A percentile compares a stretch with the other conserved stretches of the same genome.
Conservation (phyloP, 257 asterid genomes). For the Nyctanthes arbortristis region DNA sequence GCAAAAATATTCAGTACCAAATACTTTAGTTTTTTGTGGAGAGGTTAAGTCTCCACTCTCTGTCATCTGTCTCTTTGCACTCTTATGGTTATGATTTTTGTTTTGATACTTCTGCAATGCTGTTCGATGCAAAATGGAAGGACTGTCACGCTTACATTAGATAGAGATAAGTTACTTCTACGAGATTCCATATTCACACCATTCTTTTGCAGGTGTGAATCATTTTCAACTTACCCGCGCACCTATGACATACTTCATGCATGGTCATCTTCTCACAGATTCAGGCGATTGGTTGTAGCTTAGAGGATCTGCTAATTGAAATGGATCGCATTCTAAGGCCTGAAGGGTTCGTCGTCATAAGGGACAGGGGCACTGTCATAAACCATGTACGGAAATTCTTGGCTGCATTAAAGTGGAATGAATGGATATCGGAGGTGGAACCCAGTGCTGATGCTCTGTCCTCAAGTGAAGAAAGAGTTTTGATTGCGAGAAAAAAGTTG, state of each 20-base stretch:
- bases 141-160: neutral
- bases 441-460: constrained; percentile 65
- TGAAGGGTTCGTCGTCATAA: constrained; percentile 74
- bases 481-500: constrained; percentile 61
- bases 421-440: constrained; percentile 79
- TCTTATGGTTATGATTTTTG: neutral
- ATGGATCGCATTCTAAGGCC: constrained; percentile 93
- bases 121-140: neutral
- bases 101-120: neutral
- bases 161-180: neutral
- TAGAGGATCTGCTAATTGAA: constrained; percentile 80
- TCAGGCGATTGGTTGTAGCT: constrained; percentile 67
- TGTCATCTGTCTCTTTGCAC: neutral
- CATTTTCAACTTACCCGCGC: constrained; percentile 94
- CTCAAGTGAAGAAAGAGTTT: constrained; percentile 59
- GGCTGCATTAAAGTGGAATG: constrained; percentile 79
- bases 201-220: constrained; percentile 75
- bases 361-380: constrained; percentile 65
- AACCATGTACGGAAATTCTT: constrained; percentile 54
- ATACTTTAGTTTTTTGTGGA: neutral
- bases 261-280: constrained; percentile 73
- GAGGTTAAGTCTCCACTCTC: neutral
- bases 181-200: neutral
- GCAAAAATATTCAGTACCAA: neutral
- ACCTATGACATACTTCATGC: constrained; percentile 93